Evolutionary conservation across 805 yeast genomes (phyloP).

Genomic region (Scheffersomyces stipitis): DNA sequence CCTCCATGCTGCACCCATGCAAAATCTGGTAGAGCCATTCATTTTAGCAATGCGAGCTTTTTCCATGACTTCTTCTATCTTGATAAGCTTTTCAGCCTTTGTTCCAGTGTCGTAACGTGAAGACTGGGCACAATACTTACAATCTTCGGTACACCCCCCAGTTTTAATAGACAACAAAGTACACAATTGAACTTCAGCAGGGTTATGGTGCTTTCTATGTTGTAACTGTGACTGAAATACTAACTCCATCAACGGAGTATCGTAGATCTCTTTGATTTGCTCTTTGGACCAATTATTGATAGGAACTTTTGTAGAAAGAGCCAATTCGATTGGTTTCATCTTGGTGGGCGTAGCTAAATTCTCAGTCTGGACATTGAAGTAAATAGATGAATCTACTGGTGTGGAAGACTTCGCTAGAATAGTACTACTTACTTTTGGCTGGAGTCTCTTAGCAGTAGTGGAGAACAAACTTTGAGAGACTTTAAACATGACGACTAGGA

Average conservation of each 20-base stretch:
- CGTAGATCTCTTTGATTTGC: conserved; percentile 59
- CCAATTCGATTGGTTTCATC: conserved; percentile 8
- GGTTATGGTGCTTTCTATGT: conserved; percentile 67
- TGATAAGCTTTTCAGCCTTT: conserved; percentile 64
- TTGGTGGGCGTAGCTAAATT: neutral
- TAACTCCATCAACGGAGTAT: conserved; percentile 65
- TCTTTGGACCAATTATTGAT: conserved; percentile 55
- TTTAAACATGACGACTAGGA: no score
- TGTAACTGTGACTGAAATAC: conserved; percentile 60
- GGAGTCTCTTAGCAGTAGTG: no score
- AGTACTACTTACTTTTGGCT: neutral
- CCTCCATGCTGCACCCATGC: conserved; percentile 89
- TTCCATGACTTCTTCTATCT: conserved; percentile 58
- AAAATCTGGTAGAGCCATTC: conserved; percentile 75
- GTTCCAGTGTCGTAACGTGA: conserved; percentile 66
- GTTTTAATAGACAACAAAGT: conserved; percentile 72
- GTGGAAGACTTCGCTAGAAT: conserved; percentile 1
- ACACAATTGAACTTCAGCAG: conserved; percentile 70
- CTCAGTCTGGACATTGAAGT: conserved; percentile 8
- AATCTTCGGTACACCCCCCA: conserved; percentile 83
- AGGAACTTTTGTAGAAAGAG: conserved; percentile 13
- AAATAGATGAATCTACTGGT: conserved; percentile 6
- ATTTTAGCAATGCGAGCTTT: conserved; percentile 65
- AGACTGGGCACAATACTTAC: conserved; percentile 80
- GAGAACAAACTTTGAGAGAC: no score